These are phyloP conservation scores for Phyllosticta capitalensis DNA, from an alignment of 2,329 filamentous ascomycete species.

Conservation along the genomic window DNA sequence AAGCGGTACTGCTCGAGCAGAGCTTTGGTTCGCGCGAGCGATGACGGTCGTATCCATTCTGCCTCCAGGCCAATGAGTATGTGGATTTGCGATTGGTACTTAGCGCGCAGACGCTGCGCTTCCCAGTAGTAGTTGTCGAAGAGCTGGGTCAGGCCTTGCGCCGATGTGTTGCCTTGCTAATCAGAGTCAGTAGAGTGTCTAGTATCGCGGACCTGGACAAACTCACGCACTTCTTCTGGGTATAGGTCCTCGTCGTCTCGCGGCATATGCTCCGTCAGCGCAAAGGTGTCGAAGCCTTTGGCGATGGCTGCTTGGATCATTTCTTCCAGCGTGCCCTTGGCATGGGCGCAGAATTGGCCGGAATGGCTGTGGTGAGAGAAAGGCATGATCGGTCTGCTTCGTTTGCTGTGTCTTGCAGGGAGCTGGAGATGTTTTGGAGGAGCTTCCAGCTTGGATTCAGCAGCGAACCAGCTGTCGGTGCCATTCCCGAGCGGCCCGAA, in stretches of 20 bases:
- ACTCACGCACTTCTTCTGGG: constrained; percentile 66
- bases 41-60: constrained; percentile 75
- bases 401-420: not conserved
- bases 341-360: constrained; percentile 93
- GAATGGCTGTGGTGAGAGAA: constrained; percentile 98
- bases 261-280: constrained; percentile 92
- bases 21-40: constrained; percentile 49
- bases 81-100: constrained; percentile 62
- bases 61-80: constrained; percentile 85
- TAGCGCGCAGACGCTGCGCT: constrained; percentile 59
- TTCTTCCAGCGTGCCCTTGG: constrained; percentile 73
- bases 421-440: too few species aligned
- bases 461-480: constrained; percentile 10
- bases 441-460: not conserved
- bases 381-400: constrained; percentile 52
- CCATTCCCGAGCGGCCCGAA: not conserved
- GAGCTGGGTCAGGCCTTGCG: constrained; percentile 29
- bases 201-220: not conserved
- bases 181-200: not conserved
- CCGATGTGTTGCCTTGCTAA: constrained; percentile 3
- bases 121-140: constrained; percentile 68
- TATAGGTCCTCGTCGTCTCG: constrained; percentile 73
- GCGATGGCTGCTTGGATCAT: constrained; percentile 70
- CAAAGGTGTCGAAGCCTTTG: constrained; percentile 72
- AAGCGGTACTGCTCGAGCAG: constrained; percentile 54